Percentiles rank a stretch among this genome's conserved stretches.
These are phyloP conservation scores for Orbilia ellipsospora DNA, from an alignment of 2,329 filamentous ascomycete species.

Conservation along the genomic window DNA sequence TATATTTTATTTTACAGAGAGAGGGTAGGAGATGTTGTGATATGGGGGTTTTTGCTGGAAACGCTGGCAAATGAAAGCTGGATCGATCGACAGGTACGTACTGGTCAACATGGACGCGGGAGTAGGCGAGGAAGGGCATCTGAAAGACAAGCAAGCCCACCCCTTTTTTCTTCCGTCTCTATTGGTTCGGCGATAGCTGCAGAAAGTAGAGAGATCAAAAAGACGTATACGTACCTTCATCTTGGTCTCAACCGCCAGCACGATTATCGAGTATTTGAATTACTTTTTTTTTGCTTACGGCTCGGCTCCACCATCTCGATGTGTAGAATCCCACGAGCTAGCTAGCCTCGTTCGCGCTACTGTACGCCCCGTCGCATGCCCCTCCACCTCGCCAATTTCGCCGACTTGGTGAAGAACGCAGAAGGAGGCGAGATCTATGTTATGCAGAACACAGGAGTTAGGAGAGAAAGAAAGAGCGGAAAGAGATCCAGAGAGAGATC, in stretches of 20 bases:
- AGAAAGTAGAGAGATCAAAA: background rate
- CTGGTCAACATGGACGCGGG: constrained; percentile 1
- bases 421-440: background rate
- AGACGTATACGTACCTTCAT: background rate
- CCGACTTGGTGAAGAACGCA: constrained; percentile 25
- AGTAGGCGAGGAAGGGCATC: constrained; percentile 22
- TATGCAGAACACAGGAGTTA: background rate
- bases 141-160: background rate
- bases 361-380: constrained; percentile 34
- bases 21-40: background rate
- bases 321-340: constrained; percentile 12
- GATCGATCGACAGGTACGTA: constrained; percentile 19
- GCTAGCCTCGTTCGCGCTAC: constrained; percentile 22
- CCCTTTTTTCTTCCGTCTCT: background rate
- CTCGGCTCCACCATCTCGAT: constrained; percentile 43
- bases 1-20: background rate
- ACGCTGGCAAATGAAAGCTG: too few relatives aligned
- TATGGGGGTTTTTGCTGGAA: too few relatives aligned
- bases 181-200: constrained; percentile 29
- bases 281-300: background rate
- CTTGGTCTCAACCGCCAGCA: background rate
- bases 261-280: too few relatives aligned
- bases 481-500: background rate
- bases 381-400: constrained; percentile 52
- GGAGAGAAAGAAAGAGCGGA: background rate